Base-by-base conservation (phyloP, 768 basidiomycete species). In the Suillus subluteus region DNA sequence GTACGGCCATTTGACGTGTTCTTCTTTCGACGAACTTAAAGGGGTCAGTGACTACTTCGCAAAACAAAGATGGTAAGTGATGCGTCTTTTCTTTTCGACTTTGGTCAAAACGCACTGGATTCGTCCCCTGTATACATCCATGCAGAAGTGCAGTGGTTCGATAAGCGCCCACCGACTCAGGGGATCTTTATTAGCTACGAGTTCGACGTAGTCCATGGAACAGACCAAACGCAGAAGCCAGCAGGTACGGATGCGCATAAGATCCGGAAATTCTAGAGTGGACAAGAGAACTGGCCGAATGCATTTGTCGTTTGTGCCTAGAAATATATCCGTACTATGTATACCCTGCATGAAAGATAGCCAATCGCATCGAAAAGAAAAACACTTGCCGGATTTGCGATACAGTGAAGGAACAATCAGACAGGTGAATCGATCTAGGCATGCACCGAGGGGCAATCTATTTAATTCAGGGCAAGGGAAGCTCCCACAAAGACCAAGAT, bases 381-480 rank as follows among this genome's bases (percentile, higher is more conserved):
- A 40, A 26, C 5, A 16, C 38, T 59, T 59, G 23, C 23, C 23
- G 16, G 38, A 59, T 18, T 9, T 35, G 16, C 26, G 38, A 59
- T 40, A 23, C 16, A 26, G 23, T 26, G 23, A 40, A 59, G 58
- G 58, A 59, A 59, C 26, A 41, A 59, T 59, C 40, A 59, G 40
- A 59, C 16, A 59, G 9, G 26, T 55, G 58, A 43, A 61, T 41
- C 58, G 40, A 15, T 40, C 38, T 26, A 18, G 38, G 23, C 18
- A 41, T 40, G 38, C 13, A 38, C 8, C n/a, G 4, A 38, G 35
- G 21, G 21, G 35, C 4, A 2, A 26, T 58, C 15, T 18, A 26
- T 8, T 16, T 26, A 59, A 59, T 59, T 59, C 58, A 59, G 23
- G 58, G 56, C n/a, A n/a, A 38, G 37, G 21, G 54, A 55, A 55